Base-by-base conservation (phyloP, 768 basidiomycete genomes). In the Floccularia luteovirens region DNA sequence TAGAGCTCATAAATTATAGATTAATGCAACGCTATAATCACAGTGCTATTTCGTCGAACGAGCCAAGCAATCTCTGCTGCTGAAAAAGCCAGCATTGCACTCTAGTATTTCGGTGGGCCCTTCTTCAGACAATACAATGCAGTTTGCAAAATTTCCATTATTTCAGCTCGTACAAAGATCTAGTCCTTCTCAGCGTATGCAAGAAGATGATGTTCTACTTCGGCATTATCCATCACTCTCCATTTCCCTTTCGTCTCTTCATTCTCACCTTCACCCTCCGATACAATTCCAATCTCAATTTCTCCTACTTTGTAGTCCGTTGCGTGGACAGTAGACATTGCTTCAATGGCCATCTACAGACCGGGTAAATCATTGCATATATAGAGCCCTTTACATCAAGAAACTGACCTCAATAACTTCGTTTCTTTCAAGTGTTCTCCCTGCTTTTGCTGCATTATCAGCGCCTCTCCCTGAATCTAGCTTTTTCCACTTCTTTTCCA, bases 401-500 rank as follows among this genome's bases (percentile, higher is more conserved):
- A 8, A 32, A 50, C 79, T 41, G 47, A 91, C 90, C 78, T 99
- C 94, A 48, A 97, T 89, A 21, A 93, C 91, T 44, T 88, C 84
- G 2, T 75, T 72, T 16, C 84, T 72, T 48, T 70, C 72, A 38
- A 96, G 69, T 1, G 70, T 75, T 64, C 79, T 75, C 40, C 88
- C 84, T 2, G 90, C 90, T 34, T 72, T 71, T 11, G 72, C 70
- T 11, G 90, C 72, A 58, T 93, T 84, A 36, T 91, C 85, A 0
- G 82, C 86, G 16, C 89, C 88, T 38, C 64, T 65, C 12, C 86
- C 86, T 17, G 72, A 75, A 53, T 89, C 82, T 22, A 91, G 68
- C 60, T 91, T 91, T 71, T 98, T 99, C 93, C 91, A 98, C 59
- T 90, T 90, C 69, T 98, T 98, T 68, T 99, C 96, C 31, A 99